Percentiles rank a stretch among this genome's conserved stretches.
phyloP scores from a whole-genome alignment of 257 asterid genomes.

The Haberlea rhodopensis region DNA sequence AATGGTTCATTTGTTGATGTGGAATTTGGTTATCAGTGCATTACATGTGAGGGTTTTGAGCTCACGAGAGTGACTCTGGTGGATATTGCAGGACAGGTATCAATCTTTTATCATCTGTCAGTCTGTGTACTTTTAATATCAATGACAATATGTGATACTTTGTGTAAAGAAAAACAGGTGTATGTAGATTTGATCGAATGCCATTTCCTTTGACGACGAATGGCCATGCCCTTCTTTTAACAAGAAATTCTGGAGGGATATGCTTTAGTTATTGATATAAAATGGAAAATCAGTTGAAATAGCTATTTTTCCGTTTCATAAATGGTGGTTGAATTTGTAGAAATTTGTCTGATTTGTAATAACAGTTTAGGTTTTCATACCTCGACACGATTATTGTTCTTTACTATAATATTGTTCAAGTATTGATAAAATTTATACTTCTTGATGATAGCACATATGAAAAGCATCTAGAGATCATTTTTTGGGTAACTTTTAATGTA shows the following conservation, averaged over 20 bases:
- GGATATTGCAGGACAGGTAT: conserved; percentile 78
- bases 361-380: conserved; percentile 2
- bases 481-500: not conserved
- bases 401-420: not conserved
- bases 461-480: not conserved
- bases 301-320: not conserved
- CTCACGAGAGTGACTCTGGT: conserved; percentile 85
- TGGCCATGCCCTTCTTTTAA: not conserved
- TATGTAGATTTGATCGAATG: not conserved
- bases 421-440: not conserved
- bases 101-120: not conserved
- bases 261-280: conserved; percentile 10
- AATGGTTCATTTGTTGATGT: conserved; percentile 10
- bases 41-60: conserved; percentile 82
- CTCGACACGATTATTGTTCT: not conserved
- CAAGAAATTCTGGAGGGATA: not conserved
- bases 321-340: not conserved
- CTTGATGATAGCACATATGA: not conserved
- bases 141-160: not conserved
- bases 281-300: not conserved
- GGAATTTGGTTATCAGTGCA: conserved; percentile 54
- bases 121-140: not conserved
- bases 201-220: conserved; percentile 2
- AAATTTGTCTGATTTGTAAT: not conserved
- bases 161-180: not conserved